These are phyloP conservation scores for Fusarium nodosum DNA, from an alignment of 2,329 filamentous ascomycete genomes.

Conservation along the genomic window DNA sequence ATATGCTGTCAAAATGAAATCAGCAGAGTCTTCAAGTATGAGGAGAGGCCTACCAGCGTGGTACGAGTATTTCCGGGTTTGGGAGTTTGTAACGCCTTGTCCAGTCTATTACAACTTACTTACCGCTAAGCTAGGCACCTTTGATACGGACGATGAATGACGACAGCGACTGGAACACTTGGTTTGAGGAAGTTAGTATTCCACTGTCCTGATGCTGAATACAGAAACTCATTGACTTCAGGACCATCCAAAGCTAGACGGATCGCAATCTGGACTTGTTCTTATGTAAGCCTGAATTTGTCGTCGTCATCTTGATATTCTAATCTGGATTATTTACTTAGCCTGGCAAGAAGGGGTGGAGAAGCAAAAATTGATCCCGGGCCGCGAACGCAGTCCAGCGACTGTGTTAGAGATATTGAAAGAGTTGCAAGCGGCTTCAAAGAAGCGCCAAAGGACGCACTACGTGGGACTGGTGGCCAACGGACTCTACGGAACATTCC, in stretches of 20 bases:
- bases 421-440: no score
- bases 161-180: not conserved
- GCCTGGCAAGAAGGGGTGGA: no score
- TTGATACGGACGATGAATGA: slow-evolving; percentile 6
- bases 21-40: slow-evolving; percentile 3
- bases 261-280: not conserved
- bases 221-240: not conserved
- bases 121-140: not conserved
- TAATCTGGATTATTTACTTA: no score
- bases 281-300: slow-evolving; percentile 9
- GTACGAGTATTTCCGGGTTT: not conserved
- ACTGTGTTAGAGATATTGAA: no score
- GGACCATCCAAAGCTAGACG: slow-evolving; percentile 13
- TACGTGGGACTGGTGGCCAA: no score
- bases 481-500: no score
- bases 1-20: not conserved
- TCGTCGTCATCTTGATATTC: no score
- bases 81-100: not conserved
- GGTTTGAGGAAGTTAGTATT: slow-evolving; percentile 13
- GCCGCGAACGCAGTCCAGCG: no score
- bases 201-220: rapidly evolving
- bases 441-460: no score
- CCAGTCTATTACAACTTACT: rapidly evolving
- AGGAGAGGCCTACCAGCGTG: not conserved
- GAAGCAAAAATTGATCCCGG: rapidly evolving